Evolutionary conservation across 2,329 filamentous ascomycete species (phyloP).

Genomic region (Colletotrichum lindemuthianum): DNA sequence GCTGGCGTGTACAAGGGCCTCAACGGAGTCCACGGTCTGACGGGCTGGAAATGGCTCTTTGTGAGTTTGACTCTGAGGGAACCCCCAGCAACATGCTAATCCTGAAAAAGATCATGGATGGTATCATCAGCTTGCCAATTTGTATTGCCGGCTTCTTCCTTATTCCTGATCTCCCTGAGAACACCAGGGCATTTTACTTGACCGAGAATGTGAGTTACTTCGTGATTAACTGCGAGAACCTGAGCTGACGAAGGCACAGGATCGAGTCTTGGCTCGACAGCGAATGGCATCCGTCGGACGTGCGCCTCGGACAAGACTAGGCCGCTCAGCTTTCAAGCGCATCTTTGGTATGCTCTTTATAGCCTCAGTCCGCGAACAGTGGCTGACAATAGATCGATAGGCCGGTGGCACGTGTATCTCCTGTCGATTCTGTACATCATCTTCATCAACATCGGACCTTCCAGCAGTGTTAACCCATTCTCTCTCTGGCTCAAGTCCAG

Average conservation of each 20-base stretch:
- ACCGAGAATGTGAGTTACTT: constrained; percentile 23
- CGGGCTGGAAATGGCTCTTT: constrained; percentile 53
- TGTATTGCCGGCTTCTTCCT: constrained; percentile 51
- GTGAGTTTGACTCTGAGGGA: not conserved
- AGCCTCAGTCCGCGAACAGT: no score
- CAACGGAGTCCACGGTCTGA: constrained; percentile 55
- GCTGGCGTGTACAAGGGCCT: constrained; percentile 62
- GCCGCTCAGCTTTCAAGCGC: constrained; percentile 43
- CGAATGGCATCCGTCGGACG: constrained; percentile 53
- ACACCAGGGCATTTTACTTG: constrained; percentile 43
- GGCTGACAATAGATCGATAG: not conserved
- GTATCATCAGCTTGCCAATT: constrained; percentile 53
- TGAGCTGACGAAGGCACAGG: not conserved
- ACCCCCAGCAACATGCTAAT: not conserved
- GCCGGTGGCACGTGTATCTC: constrained; percentile 49
- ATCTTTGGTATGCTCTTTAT: constrained; percentile 12
- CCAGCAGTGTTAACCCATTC: constrained; percentile 48
- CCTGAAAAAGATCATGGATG: constrained; percentile 49
- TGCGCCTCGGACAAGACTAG: constrained; percentile 62
- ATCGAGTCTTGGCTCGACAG: constrained; percentile 19
- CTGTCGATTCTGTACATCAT: constrained; percentile 50
- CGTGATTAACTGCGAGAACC: no score
- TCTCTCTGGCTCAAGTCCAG: constrained; percentile 53
- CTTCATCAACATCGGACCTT: constrained; percentile 61
- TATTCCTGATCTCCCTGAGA: constrained; percentile 46